Conservation (phyloP, 768 basidiomycete species). For the Russula earlei region DNA sequence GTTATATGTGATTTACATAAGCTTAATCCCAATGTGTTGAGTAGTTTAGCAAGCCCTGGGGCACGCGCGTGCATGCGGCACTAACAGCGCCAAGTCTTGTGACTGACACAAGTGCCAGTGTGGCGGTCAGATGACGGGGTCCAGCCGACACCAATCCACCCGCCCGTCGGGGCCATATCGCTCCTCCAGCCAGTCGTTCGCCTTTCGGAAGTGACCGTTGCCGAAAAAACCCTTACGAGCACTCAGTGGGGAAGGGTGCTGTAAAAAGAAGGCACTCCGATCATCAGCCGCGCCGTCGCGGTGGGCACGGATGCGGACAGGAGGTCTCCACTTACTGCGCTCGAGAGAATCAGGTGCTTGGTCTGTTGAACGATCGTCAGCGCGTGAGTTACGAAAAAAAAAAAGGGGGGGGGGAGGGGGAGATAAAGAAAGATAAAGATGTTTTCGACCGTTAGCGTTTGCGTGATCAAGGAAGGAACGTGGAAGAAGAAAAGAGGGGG, state of each 20-base stretch:
- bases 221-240: conserved; percentile 77
- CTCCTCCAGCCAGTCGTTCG: conserved; percentile 78
- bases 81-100: conserved; percentile 2
- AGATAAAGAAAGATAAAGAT: too few relatives aligned
- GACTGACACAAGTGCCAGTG: too few relatives aligned
- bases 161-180: conserved; percentile 64
- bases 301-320: not conserved
- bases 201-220: conserved; percentile 79
- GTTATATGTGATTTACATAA: conserved; percentile 17
- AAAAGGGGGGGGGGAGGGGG: not conserved
- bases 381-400: not conserved
- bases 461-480: not conserved
- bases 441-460: too few relatives aligned
- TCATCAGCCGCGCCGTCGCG: conserved; percentile 9
- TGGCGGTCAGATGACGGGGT: conserved; percentile 20
- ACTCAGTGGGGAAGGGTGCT: conserved; percentile 82
- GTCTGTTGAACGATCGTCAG: conserved; percentile 32
- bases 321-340: conserved; percentile 45
- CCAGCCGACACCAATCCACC: conserved; percentile 65
- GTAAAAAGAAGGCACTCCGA: not conserved
- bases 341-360: conserved; percentile 73
- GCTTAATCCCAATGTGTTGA: conserved; percentile 15
- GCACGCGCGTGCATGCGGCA: not conserved
- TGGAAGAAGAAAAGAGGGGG: not conserved
- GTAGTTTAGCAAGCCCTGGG: conserved; percentile 1